Percentiles rank a stretch among this genome's conserved stretches.
Conservation (phyloP, 495 filamentous ascomycete species). For the Apodospora peruviana region DNA sequence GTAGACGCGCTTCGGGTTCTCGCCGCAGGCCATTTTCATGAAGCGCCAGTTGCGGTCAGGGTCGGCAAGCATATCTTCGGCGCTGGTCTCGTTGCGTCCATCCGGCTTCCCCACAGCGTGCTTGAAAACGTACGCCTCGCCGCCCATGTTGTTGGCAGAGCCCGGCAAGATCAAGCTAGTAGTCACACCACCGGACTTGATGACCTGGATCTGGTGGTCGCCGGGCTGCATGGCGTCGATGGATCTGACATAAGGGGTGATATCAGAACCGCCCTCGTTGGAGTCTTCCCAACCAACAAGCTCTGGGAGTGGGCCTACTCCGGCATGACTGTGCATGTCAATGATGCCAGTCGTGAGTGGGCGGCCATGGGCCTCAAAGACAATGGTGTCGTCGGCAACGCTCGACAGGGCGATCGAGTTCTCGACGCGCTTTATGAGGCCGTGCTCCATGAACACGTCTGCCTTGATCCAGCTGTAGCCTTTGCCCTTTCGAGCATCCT, state of each 20-base stretch:
- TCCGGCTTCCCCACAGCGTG: conserved; percentile 44
- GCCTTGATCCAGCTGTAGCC: conserved; percentile 37
- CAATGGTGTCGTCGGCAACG: conserved; percentile 28
- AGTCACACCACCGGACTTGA: conserved; percentile 64
- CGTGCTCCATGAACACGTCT: conserved; percentile 45
- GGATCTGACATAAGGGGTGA: conserved; percentile 55
- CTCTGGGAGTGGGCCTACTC: conserved; percentile 35
- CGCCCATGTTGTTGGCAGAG: conserved; percentile 61
- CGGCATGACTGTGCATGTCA: conserved; percentile 64
- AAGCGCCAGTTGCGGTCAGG: conserved; percentile 49
- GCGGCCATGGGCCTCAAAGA: conserved; percentile 51
- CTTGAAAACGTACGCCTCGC: conserved; percentile 61
- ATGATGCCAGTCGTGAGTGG: conserved; percentile 58
- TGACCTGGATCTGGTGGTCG: conserved; percentile 52
- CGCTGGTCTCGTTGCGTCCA: conserved; percentile 49
- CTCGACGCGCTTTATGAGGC: conserved; percentile 40
- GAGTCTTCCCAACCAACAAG: conserved; percentile 40
- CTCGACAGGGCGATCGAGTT: conserved; percentile 23
- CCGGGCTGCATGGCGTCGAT: conserved; percentile 46
- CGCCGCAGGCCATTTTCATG: conserved; percentile 70
- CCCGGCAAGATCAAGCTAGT: conserved; percentile 61
- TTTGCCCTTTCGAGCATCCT: conserved; percentile 38
- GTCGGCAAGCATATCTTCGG: conserved; percentile 41
- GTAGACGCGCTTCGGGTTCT: conserved; percentile 56
- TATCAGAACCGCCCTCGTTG: conserved; percentile 46